A percentile compares a stretch with the other conserved stretches of the same genome.
These are phyloP conservation scores for Terfezia claveryi DNA, from an alignment of 495 filamentous ascomycete genomes.

Conservation along the genomic window DNA sequence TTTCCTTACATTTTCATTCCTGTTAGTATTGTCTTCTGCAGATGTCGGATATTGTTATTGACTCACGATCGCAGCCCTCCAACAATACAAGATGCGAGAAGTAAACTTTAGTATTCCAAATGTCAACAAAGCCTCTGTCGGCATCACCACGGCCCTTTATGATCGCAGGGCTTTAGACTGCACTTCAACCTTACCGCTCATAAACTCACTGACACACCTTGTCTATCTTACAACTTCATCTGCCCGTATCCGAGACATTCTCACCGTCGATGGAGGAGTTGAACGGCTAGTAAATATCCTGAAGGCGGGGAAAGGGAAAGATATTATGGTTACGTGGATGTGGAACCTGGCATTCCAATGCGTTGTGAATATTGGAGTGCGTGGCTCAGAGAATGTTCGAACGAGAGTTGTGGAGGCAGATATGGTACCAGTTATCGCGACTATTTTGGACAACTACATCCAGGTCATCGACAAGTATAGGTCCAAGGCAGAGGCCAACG, in stretches of 20 bases:
- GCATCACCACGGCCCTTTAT: conserved; percentile 95
- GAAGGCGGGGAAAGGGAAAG: conserved; percentile 84
- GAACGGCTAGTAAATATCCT: conserved; percentile 91
- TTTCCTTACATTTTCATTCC: no score
- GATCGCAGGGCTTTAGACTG: conserved; percentile 93
- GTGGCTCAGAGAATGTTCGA: conserved; percentile 77
- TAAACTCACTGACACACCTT: conserved; percentile 95
- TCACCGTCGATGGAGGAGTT: conserved; percentile 94
- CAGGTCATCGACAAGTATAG: conserved; percentile 80
- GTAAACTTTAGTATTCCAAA: conserved; percentile 99
- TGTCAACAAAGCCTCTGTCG: conserved; percentile 98
- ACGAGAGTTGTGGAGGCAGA: conserved; percentile 94
- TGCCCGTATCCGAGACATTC: conserved; percentile 86
- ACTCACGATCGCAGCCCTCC: background rate
- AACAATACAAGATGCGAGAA: conserved; percentile 58
- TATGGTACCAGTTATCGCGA: conserved; percentile 96
- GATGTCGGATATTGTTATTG: background rate
- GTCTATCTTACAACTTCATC: conserved; percentile 98
- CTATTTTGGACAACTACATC: conserved; percentile 97
- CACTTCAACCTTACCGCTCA: conserved; percentile 87
- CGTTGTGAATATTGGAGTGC: conserved; percentile 93
- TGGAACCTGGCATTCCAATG: conserved; percentile 98
- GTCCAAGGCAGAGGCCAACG: conserved; percentile 53
- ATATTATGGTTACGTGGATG: conserved; percentile 99
- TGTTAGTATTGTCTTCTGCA: no score